Percentiles rank a stretch among this genome's conserved stretches.
phyloP scores from a whole-genome alignment of 495 filamentous ascomycete species.

The Penicillium tannophilum region DNA sequence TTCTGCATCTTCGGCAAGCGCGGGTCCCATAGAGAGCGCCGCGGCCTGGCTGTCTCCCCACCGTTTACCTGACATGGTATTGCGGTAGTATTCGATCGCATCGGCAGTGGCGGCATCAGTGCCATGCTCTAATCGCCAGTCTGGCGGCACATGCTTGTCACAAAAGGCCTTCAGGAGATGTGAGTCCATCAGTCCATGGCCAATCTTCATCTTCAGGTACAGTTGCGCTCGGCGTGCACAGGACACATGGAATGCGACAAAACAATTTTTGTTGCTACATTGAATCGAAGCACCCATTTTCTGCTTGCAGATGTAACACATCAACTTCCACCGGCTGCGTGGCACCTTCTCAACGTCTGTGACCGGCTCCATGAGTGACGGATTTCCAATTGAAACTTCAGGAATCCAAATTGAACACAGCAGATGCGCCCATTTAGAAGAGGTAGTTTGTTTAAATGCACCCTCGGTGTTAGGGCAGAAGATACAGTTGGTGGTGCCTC shows the following conservation, averaged over 20 bases:
- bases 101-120: conserved; percentile 67
- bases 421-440: conserved; percentile 93
- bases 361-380: conserved; percentile 96
- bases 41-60: conserved; percentile 92
- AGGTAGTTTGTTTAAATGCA: conserved; percentile 96
- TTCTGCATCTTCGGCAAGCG: conserved; percentile 50
- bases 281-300: conserved; percentile 98
- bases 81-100: conserved; percentile 80
- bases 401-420: conserved; percentile 99
- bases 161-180: conserved; percentile 91
- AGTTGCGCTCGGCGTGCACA: conserved; percentile 87
- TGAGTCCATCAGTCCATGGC: conserved; percentile 85
- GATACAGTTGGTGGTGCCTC: conserved; percentile 92
- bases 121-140: conserved; percentile 85
- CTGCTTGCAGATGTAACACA: conserved; percentile 96
- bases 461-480: conserved; percentile 98
- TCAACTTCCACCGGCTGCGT: conserved; percentile 87
- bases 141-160: conserved; percentile 90
- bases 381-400: conserved; percentile 93
- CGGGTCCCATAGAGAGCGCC: conserved; percentile 74
- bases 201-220: conserved; percentile 95
- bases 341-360: conserved; percentile 98
- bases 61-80: conserved; percentile 77
- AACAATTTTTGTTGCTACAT: conserved; percentile 96
- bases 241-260: conserved; percentile 97